phyloP scores from a whole-genome alignment of 768 basidiomycete species.

The Grammothele lineata region DNA sequence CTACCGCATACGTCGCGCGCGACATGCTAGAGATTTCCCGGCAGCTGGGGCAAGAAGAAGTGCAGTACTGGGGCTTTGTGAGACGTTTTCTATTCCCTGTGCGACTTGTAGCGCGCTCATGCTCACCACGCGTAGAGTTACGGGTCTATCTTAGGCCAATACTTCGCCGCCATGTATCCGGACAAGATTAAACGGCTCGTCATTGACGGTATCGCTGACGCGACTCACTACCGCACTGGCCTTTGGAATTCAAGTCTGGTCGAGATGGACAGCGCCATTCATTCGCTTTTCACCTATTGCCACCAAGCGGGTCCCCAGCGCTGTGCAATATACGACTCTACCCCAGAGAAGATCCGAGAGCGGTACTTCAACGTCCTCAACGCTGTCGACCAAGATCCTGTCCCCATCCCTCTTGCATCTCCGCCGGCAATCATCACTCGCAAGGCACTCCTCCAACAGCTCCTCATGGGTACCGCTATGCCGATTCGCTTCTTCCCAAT shows the following conservation, averaged over 20 bases:
- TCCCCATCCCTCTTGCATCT: conserved; percentile 8
- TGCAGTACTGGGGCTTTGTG: conserved; percentile 29
- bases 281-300: conserved; percentile 17
- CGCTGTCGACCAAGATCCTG: conserved; percentile 4
- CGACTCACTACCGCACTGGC: conserved; percentile 18
- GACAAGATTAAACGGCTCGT: conserved; percentile 28
- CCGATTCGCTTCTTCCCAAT: conserved; percentile 1
- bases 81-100: not conserved
- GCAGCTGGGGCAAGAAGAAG: conserved; percentile 25
- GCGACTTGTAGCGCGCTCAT: not conserved
- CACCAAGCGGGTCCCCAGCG: conserved; percentile 18
- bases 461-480: conserved; percentile 8
- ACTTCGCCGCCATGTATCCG: conserved; percentile 29
- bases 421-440: conserved; percentile 11
- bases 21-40: conserved; percentile 29
- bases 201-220: conserved; percentile 28
- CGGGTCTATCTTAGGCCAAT: conserved; percentile 17
- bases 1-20: conserved; percentile 25
- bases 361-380: conserved; percentile 12
- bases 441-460: conserved; percentile 6
- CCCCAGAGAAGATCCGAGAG: conserved; percentile 13
- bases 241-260: conserved; percentile 21
- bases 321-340: conserved; percentile 23
- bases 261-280: conserved; percentile 21
- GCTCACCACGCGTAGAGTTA: conserved; percentile 9